Evolutionary conservation across 352 stramenopile genomes (phyloP).

Genomic region (Globisporangium ultimum): DNA sequence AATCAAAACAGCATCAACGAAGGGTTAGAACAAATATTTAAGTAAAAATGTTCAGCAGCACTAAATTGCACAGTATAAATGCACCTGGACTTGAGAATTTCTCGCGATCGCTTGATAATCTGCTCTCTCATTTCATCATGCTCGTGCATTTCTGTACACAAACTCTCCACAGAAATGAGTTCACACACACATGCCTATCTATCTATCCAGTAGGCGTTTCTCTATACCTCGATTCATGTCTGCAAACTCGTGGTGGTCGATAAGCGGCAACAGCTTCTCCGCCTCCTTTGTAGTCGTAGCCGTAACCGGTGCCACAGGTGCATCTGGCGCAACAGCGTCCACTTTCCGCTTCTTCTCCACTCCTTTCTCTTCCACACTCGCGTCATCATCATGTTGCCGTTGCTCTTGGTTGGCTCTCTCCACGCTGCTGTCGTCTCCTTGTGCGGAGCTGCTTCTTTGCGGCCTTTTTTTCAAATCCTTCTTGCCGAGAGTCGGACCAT

Average conservation of each 20-base stretch:
- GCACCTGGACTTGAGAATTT: slow-evolving; percentile 92
- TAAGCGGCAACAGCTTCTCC: slow-evolving; percentile 11
- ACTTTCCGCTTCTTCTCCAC: slow-evolving; percentile 9
- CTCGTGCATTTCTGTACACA: slow-evolving; percentile 82
- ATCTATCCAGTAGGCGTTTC: too few species aligned
- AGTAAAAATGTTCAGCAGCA: neutral
- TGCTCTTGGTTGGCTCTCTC: neutral
- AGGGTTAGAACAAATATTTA: neutral
- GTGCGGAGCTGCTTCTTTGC: slow-evolving; percentile 2
- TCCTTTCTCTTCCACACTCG: neutral
- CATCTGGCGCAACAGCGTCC: neutral
- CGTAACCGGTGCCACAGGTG: neutral
- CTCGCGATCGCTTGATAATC: slow-evolving; percentile 94
- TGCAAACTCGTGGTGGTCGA: slow-evolving; percentile 46
- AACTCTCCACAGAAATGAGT: neutral
- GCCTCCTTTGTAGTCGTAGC: neutral
- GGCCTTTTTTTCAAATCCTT: slow-evolving; percentile 3
- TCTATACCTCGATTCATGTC: slow-evolving; percentile 44
- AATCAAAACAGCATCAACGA: neutral
- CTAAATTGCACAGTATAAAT: neutral
- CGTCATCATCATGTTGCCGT: neutral
- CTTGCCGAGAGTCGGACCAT: neutral
- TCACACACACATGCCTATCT: neutral
- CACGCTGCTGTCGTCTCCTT: too few species aligned
- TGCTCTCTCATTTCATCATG: slow-evolving; percentile 90